Evolutionary conservation across 2,329 filamentous ascomycete species (phyloP).

Genomic region (Hypoxylon sp.): DNA sequence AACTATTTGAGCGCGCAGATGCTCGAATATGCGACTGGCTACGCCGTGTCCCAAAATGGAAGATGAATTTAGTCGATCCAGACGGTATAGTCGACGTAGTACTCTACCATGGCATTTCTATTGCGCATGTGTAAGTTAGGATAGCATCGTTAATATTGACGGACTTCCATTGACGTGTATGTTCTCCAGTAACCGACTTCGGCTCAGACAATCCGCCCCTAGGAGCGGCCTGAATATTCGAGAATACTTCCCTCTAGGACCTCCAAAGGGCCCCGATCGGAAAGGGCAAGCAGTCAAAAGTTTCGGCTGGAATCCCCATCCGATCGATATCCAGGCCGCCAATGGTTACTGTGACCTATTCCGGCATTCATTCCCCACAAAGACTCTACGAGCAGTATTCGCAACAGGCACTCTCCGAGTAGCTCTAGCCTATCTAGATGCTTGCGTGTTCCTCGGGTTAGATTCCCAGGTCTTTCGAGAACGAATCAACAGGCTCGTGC

Average conservation of each 20-base stretch:
- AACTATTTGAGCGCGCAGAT: slow-evolving; percentile 55
- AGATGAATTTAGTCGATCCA: slow-evolving; percentile 57
- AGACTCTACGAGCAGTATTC: slow-evolving; percentile 50
- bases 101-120: slow-evolving; percentile 56
- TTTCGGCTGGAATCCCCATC: slow-evolving; percentile 53
- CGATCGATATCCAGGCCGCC: slow-evolving; percentile 54
- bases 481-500: slow-evolving; percentile 53
- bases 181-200: slow-evolving; percentile 49
- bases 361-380: slow-evolving; percentile 51
- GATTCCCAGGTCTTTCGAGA: slow-evolving; percentile 54
- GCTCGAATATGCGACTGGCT: slow-evolving; percentile 58
- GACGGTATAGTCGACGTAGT: slow-evolving; percentile 57
- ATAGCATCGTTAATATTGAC: slow-evolving; percentile 1
- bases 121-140: slow-evolving; percentile 56
- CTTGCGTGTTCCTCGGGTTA: slow-evolving; percentile 54
- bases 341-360: slow-evolving; percentile 54
- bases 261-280: slow-evolving; percentile 47
- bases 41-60: slow-evolving; percentile 58
- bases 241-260: slow-evolving; percentile 53
- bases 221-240: slow-evolving; percentile 52
- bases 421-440: slow-evolving; percentile 54
- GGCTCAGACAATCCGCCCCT: slow-evolving; percentile 48
- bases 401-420: slow-evolving; percentile 48
- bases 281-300: slow-evolving; percentile 50
- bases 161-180: slow-evolving; percentile 18